Evolutionary conservation across 352 stramenopile species (phyloP).

Genomic region (Globisporangium abappressorium): DNA sequence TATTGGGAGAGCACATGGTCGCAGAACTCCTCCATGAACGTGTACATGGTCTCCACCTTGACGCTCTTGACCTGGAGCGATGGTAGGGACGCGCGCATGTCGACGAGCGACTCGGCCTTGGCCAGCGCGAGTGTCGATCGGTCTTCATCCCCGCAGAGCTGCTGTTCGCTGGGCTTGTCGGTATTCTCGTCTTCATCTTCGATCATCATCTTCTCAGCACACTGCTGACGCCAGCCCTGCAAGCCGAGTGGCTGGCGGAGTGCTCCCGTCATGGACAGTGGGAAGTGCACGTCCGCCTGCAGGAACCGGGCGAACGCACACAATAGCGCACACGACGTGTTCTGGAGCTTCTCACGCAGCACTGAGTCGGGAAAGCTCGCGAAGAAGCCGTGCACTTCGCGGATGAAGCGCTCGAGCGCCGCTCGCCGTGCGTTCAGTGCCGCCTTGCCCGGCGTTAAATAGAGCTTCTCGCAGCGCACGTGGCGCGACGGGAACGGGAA

Average conservation of each 20-base stretch:
- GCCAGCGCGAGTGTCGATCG: constrained; percentile 11
- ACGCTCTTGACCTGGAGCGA: constrained; percentile 55
- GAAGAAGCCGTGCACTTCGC: constrained; percentile 43
- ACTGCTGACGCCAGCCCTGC: constrained; percentile 55
- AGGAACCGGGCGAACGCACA: constrained; percentile 53
- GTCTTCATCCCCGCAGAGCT: not conserved
- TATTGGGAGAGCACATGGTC: constrained; percentile 63
- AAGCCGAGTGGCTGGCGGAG: constrained; percentile 46
- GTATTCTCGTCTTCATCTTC: constrained; percentile 23
- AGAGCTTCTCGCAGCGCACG: constrained; percentile 25
- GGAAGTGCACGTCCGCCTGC: constrained; percentile 46
- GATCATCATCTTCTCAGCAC: constrained; percentile 41
- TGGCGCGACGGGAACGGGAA: constrained; percentile 40
- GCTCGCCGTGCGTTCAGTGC: constrained; percentile 36
- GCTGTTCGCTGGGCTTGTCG: not conserved
- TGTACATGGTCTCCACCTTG: constrained; percentile 66
- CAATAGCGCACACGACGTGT: constrained; percentile 36
- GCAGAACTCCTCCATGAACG: constrained; percentile 81
- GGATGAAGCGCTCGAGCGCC: constrained; percentile 39
- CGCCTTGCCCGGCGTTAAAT: constrained; percentile 24
- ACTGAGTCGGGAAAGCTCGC: constrained; percentile 27
- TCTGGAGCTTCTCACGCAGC: constrained; percentile 40
- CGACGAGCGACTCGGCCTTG: constrained; percentile 2
- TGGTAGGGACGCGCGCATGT: constrained; percentile 27
- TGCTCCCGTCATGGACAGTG: constrained; percentile 15